Conservation (phyloP, 441 rosid genomes). For the Euphorbia celastroides region DNA sequence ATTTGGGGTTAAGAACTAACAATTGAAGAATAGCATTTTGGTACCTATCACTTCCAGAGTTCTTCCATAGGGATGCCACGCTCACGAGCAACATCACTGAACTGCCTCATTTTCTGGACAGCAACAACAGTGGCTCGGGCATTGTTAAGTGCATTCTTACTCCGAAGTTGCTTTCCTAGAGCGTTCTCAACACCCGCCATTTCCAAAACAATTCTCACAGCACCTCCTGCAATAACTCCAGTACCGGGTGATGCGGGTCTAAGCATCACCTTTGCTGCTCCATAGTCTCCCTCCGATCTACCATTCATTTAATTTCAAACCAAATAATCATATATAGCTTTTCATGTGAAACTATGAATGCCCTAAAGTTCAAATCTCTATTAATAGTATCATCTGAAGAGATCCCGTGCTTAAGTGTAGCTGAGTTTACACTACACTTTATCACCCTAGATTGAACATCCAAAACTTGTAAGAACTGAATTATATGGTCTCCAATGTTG, state of each 20-base stretch:
- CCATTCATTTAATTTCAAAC: conserved; percentile 18
- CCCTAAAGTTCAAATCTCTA: too few species aligned
- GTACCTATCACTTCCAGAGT: conserved; percentile 59
- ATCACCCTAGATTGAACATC: too few species aligned
- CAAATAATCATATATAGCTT: too few species aligned
- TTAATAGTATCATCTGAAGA: too few species aligned
- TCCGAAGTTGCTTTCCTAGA: conserved; percentile 72
- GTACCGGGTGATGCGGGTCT: conserved; percentile 97
- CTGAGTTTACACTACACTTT: too few species aligned
- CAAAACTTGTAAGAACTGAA: too few species aligned
- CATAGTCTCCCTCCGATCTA: conserved; percentile 81
- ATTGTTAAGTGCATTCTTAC: conserved; percentile 83
- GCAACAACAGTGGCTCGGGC: conserved; percentile 91
- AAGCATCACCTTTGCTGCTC: conserved; percentile 95
- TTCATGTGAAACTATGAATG: too few species aligned
- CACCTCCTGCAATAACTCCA: conserved; percentile 93
- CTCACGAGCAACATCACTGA: conserved; percentile 71
- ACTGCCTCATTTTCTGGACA: conserved; percentile 73
- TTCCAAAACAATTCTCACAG: conserved; percentile 85
- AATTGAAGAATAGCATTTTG: not conserved
- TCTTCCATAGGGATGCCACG: conserved; percentile 97
- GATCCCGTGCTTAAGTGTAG: too few species aligned
- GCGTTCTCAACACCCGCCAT: conserved; percentile 96
- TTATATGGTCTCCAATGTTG: too few species aligned
- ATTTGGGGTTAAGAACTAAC: not conserved